Evolutionary conservation across 306 rosid genomes (phyloP), one percentile per base, ranked within the genome.

Genomic region (Bauhinia variegata): DNA sequence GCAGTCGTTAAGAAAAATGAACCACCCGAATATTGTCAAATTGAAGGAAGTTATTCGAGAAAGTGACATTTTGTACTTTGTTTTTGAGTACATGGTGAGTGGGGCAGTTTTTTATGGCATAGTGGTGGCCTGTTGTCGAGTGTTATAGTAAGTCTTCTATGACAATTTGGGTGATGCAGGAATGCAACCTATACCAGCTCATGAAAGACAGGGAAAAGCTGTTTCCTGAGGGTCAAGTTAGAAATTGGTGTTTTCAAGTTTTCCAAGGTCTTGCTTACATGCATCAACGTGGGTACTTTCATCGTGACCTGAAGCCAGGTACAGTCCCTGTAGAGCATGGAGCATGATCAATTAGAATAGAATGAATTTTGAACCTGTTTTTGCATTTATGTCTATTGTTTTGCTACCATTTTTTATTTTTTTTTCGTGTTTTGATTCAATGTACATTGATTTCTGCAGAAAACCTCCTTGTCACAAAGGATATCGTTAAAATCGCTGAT

Each of bases 211-310:
- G 91, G 82, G 82, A 76, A 68, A 95, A 83, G 67, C 86, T 83
- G 71, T 95, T 90, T 75, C 82, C 89, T 50, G 99, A 88, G 86
- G 77, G 78, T 75, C 92, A 95, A 75, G 42, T 95, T 48, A 83
- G 92, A 74, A 88, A 86, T 80, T 95, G 96, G 99, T 95, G 95
- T 71, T 95, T 90, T 75, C 99, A 95, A 82, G 97, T 90, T 76
- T 95, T 95, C 75, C 99, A 95, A 80, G 95, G 95, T 64, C 99
- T 95, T 69, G 86, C 99, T 17, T 90, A 88, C 83, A 95, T 95
- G 89, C 99, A 95, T 68, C 99, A 95, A 78, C 89, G 89, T 70
- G 99, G 99, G 70, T 95, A 95, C 81, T 95, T 95, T 82, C 99
- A 95, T 70, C 99, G 99, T 6, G 99, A 95, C 70, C 86, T 95